These are phyloP conservation scores for Cercospora canescens DNA, from an alignment of 2,329 filamentous ascomycete genomes.

Conservation along the genomic window DNA sequence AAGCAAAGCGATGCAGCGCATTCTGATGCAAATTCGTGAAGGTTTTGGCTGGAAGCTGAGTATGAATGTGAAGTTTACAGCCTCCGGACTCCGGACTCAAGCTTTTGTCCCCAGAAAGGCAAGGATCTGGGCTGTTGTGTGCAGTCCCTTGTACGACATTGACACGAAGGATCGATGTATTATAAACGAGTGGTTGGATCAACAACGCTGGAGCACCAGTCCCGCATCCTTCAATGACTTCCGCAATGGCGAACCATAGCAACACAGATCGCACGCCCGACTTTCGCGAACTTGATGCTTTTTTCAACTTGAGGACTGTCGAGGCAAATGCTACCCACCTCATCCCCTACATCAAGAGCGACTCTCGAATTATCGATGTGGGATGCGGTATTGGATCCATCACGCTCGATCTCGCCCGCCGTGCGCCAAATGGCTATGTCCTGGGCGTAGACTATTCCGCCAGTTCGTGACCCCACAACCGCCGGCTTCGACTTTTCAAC, in stretches of 20 bases:
- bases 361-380: conserved; percentile 43
- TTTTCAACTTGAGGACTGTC: conserved; percentile 45
- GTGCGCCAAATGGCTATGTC: conserved; percentile 28
- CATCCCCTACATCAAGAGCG: conserved; percentile 25
- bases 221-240: not conserved
- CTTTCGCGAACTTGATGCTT: conserved; percentile 1
- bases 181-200: not conserved
- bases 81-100: not conserved
- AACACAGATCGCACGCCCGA: not conserved
- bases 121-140: not conserved
- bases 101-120: not conserved
- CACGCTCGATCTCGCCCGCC: conserved; percentile 40
- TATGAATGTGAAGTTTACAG: not conserved
- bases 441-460: conserved; percentile 42
- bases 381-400: conserved; percentile 49
- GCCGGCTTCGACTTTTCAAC: not conserved
- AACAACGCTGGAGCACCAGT: not conserved
- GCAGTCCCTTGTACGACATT: not conserved
- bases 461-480: not conserved
- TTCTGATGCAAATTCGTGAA: not conserved
- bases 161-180: not conserved
- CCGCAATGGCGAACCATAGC: not conserved
- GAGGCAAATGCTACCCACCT: conserved; percentile 12
- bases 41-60: not conserved
- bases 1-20: not conserved